Conservation (phyloP, 257 asterid species). For the Anisodus tanguticus region DNA sequence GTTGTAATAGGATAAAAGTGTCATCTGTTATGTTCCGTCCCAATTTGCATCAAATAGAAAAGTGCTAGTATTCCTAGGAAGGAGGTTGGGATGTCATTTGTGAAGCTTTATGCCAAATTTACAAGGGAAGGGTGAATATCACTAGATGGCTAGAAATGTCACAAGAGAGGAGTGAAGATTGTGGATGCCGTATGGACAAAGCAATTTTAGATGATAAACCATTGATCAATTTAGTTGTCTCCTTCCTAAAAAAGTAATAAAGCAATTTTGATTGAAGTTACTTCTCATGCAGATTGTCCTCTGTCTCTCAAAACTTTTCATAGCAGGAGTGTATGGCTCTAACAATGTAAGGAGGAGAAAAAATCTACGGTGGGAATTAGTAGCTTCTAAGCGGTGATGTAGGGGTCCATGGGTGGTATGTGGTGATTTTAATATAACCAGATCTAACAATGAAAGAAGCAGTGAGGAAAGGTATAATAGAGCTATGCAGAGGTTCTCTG, state of each 20-base stretch:
- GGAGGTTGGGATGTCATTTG: not conserved
- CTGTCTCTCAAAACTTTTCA: not conserved
- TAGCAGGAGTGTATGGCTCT: not conserved
- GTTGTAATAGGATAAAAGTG: not conserved
- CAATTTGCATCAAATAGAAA: not conserved
- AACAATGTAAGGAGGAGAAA: not conserved
- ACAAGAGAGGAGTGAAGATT: not conserved
- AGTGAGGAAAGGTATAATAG: not conserved
- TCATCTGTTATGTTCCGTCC: not conserved
- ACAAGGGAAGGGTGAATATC: not conserved
- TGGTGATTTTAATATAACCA: not conserved
- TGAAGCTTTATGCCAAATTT: not conserved
- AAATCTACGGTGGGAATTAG: not conserved
- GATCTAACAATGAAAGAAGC: not conserved
- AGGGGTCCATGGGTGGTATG: not conserved
- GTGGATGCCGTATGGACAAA: not conserved
- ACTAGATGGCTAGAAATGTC: not conserved
- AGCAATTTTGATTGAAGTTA: constrained; percentile 1
- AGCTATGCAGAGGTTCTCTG: not conserved
- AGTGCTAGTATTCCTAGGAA: not conserved
- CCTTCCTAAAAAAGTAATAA: not conserved
- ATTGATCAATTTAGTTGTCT: not conserved
- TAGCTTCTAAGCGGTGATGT: not conserved
- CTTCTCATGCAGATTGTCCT: not conserved
- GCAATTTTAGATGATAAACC: not conserved